Evolutionary conservation across 2,329 filamentous ascomycete genomes (phyloP).

Genomic region (Aureobasidium leucospermi): DNA sequence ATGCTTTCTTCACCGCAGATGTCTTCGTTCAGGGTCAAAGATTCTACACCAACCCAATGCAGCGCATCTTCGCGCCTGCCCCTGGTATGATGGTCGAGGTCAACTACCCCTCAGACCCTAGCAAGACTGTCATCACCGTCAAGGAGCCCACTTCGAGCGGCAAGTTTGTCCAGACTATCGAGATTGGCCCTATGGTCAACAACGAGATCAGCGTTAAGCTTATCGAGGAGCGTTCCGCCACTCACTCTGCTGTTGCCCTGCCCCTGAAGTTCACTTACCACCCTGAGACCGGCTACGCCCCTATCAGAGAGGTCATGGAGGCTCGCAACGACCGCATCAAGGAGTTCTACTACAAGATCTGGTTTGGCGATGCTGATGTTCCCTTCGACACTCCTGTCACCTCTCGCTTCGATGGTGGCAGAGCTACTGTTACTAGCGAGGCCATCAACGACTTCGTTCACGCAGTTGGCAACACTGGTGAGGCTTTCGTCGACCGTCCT

Average conservation of each 20-base stretch:
- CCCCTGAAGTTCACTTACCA: slow-evolving; percentile 87
- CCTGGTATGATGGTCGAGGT: slow-evolving; percentile 89
- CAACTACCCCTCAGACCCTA: slow-evolving; percentile 67
- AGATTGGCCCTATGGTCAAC: slow-evolving; percentile 67
- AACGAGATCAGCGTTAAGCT: slow-evolving; percentile 82
- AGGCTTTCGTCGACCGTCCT: slow-evolving; percentile 92
- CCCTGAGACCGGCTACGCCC: slow-evolving; percentile 93
- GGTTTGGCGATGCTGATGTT: slow-evolving; percentile 83
- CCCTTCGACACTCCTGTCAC: slow-evolving; percentile 81
- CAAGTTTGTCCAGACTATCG: slow-evolving; percentile 80
- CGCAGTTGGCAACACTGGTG: slow-evolving; percentile 93
- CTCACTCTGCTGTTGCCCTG: slow-evolving; percentile 73
- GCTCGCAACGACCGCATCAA: slow-evolving; percentile 96
- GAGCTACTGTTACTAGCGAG: slow-evolving; percentile 77
- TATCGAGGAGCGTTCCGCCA: slow-evolving; percentile 85
- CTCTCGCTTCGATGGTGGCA: slow-evolving; percentile 83
- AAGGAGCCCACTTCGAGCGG: slow-evolving; percentile 81
- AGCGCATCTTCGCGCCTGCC: slow-evolving; percentile 78
- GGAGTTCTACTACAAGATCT: slow-evolving; percentile 97
- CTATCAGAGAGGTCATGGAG: slow-evolving; percentile 93
- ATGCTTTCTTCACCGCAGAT: slow-evolving; percentile 88
- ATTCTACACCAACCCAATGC: slow-evolving; percentile 95
- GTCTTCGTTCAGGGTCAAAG: slow-evolving; percentile 92
- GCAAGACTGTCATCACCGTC: slow-evolving; percentile 77
- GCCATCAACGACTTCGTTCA: slow-evolving; percentile 99